Evolutionary conservation across 179 eudicot species (phyloP), one percentile per base, ranked within the genome.

Genomic region (Corrigiola litoralis): DNA sequence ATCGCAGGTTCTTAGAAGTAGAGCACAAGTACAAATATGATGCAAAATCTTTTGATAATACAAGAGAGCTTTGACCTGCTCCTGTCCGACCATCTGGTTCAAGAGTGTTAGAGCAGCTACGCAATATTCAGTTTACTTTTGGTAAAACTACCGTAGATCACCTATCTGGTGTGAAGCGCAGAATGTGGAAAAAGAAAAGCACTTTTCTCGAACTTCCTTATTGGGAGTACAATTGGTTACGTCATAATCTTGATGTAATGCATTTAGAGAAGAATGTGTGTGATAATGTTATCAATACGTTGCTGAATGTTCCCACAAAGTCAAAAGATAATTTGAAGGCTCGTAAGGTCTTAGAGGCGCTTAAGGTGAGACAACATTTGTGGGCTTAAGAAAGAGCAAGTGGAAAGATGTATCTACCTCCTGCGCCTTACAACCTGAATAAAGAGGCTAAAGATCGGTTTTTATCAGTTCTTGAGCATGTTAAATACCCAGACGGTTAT

Each of bases 301-400:
- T 46, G 5, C 14, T 62, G 10, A 32, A 31, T 46, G 17, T 45
- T 46, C 7, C 1, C 0, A 47, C 32, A 17, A 62, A 62, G 42
- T 29, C 29, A 17, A 62, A 62, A 27, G 68, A 65, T 16, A 50
- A 65, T 7, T 37, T 65, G 37, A 65, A 65, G 10, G 69, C 69
- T 27, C 51, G 51, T 24, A 29, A 32, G 28, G 33, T 33, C 8
- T 42, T 65, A 6, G 5, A 53, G 11, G 50, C 37, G 9, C 52
- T 65, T 1, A 51, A 40, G 27, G 40, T 52, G 0, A 52, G 69
- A 53, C n/a, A 52, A 27, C 60, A 65, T 18, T 23, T 65, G 5
- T 54, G 59, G 58, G 48, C 58, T 36, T 6, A 36, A 16, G 23
- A 13, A n/a, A 18, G 23, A 32, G 59, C 11, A 4, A 25, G 4